Base-by-base conservation (phyloP, 2,329 filamentous ascomycete species). In the Aspergillus sp. region DNA sequence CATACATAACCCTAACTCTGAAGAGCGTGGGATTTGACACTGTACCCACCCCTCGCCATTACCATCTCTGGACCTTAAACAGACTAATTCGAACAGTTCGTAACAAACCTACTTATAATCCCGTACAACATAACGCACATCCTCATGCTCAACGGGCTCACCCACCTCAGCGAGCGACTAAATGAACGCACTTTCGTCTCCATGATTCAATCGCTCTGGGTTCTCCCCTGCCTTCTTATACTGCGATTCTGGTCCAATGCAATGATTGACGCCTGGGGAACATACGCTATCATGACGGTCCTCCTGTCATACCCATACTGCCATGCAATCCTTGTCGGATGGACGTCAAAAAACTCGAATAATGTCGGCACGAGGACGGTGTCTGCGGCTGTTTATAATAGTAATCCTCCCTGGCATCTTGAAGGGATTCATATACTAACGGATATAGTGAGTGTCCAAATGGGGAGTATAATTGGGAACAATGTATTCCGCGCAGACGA, bases 21-120 rank as follows among this genome's bases (percentile, higher is more conserved):
- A 80, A 80, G 45, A 73, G 76, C 2, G 74, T 88, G 0, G 86
- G 81, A 2, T 87, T 87, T 71, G 74, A 78, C 58, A 85, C 82
- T 5, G 62, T 64, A n/a, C n/a, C n/a, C n/a, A n/a, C n/a, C n/a
- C n/a, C n/a, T n/a, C n/a, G n/a, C n/a, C n/a, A n/a, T n/a, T n/a
- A n/a, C n/a, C n/a, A n/a, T n/a, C n/a, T n/a, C n/a, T n/a, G n/a
- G n/a, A n/a, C n/a, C n/a, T n/a, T n/a, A 30, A 2, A 47, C 26
- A 24, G 41, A n/a, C 48, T 5, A 24, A 41, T 11, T 4, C 1
- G n/a, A 13, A 26, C 22, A 64, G 2, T 86, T 89, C 68, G 73
- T 84, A 20, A 80, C 85, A 2, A 89, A 88, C 65, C 68, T 89
- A 34, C 78, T 89, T 7, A 80, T 82, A 2, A 88, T 89, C n/a